phyloP scores from a whole-genome alignment of 2,329 filamentous ascomycete species.

The Fusarium acutatum region DNA sequence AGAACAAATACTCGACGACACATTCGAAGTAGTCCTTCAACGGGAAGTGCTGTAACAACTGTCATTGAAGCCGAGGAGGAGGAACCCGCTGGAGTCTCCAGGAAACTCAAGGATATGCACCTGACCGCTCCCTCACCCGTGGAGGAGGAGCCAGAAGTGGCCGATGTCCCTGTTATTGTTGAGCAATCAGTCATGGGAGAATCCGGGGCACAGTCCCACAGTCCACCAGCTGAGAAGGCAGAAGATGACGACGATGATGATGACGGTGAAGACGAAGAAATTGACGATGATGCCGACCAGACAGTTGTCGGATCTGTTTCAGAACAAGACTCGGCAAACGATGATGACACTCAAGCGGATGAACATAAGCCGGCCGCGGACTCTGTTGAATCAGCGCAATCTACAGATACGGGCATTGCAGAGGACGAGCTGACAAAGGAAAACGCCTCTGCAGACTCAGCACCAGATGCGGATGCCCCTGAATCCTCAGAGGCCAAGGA shows the following conservation, averaged over 20 bases:
- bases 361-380: conserved; percentile 12
- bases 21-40: conserved; percentile 80
- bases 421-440: conserved; percentile 1
- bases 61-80: conserved; percentile 88
- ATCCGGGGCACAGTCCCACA: conserved; percentile 2
- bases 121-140: conserved; percentile 65
- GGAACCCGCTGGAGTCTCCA: conserved; percentile 58
- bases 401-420: conserved; percentile 31
- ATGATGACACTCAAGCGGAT: not conserved
- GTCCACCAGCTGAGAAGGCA: conserved; percentile 10
- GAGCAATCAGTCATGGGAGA: conserved; percentile 45
- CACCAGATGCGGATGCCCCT: not conserved
- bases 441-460: not conserved
- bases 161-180: conserved; percentile 54
- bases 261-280: conserved; percentile 1
- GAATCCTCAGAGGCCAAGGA: conserved; percentile 5
- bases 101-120: conserved; percentile 57
- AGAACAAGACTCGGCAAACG: conserved; percentile 29
- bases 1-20: conserved; percentile 82
- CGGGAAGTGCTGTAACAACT: conserved; percentile 79
- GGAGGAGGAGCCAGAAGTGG: conserved; percentile 58
- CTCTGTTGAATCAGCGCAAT: conserved; percentile 24
- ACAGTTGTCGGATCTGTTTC: conserved; percentile 35
- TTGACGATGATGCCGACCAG: conserved; percentile 34
- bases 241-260: conserved; percentile 14